Evolutionary conservation across 345 rosid genomes (phyloP), one percentile per base, ranked within the genome.

Genomic region (Schrenkiella parvula): DNA sequence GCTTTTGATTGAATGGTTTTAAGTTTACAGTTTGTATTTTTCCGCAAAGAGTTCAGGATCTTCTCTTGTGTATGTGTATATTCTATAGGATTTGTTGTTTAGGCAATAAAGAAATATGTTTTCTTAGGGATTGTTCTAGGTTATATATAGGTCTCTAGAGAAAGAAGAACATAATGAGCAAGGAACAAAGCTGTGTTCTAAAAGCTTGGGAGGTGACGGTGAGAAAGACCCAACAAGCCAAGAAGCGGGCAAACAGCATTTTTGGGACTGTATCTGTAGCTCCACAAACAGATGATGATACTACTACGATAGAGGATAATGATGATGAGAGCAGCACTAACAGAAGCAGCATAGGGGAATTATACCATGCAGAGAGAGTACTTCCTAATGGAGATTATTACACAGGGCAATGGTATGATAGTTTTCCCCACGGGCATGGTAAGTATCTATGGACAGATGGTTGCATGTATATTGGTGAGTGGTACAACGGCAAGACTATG

Each of bases 131-230:
- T 23, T 59, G 41, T 74, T 66, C 48, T 65, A 73, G 58, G 48
- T 23, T 59, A 39, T 50, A 67, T 48, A 38, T 65, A 66, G 66
- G 31, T 70, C 26, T 46, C 60, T 70, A 17, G 87, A 81, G 11
- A 17, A 22, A 41, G 9, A 32, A 32, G 0, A 44, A 17, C 48
- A 84, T 6, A 14, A 89, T 89, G 96, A 87, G 83, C 80, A 87
- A 89, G 75, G 96, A 89, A 74, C 86, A 82, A 29, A 82, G 89
- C 23, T 81, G 89, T 32, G 87, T 87, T 61, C 77, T 84, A 23
- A 85, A 81, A 80, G 98, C 98, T 50, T 93, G 98, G 97, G 98
- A 93, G 81, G 93, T 89, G 34, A 90, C 97, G 3, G 47, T 90
- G 34, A 88, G 96, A 55, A 90, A 87, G 81, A 93, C 98, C 17